Conservation (phyloP, 2,329 filamentous ascomycete species). For the Rutstroemia sp. region DNA sequence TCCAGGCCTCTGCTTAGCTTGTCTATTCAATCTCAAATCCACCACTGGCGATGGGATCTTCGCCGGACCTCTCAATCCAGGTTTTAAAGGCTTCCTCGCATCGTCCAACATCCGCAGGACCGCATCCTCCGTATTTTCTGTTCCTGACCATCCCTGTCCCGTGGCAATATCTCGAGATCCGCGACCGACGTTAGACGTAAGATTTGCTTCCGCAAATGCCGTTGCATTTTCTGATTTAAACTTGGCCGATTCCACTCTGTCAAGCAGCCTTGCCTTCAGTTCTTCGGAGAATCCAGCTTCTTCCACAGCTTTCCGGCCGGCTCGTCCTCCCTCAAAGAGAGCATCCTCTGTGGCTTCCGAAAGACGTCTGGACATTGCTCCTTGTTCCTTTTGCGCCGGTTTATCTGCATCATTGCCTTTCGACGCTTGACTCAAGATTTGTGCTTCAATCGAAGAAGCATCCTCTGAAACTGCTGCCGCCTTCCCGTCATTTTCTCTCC, state of each 20-base stretch:
- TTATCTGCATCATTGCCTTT: slow-evolving; percentile 1
- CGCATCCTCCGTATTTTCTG: slow-evolving; percentile 66
- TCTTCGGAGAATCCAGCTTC: slow-evolving; percentile 59
- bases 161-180: slow-evolving; percentile 62
- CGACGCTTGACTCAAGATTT: slow-evolving; percentile 5
- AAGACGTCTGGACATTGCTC: slow-evolving; percentile 47
- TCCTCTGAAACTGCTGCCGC: slow-evolving; percentile 7
- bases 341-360: slow-evolving; percentile 57
- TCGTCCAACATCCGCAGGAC: slow-evolving; percentile 82
- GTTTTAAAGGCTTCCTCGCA: slow-evolving; percentile 61
- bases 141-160: slow-evolving; percentile 68
- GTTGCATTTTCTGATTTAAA: slow-evolving; percentile 44
- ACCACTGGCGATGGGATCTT: slow-evolving; percentile 39
- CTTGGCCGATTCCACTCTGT: slow-evolving; percentile 47
- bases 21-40: slow-evolving; percentile 43
- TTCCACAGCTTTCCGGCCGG: slow-evolving; percentile 51
- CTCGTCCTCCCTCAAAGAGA: slow-evolving; percentile 49
- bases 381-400: slow-evolving; percentile 15
- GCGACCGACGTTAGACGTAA: slow-evolving; percentile 53
- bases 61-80: slow-evolving; percentile 39
- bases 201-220: slow-evolving; percentile 41
- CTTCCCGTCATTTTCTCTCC: slow-evolving; percentile 10
- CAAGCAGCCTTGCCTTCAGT: slow-evolving; percentile 49
- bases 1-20: slow-evolving; percentile 35
- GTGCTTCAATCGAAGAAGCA: slow-evolving; percentile 13